Evolutionary conservation across 148 eudicot genomes (phyloP).

Genomic region (Camellia granthamiana): DNA sequence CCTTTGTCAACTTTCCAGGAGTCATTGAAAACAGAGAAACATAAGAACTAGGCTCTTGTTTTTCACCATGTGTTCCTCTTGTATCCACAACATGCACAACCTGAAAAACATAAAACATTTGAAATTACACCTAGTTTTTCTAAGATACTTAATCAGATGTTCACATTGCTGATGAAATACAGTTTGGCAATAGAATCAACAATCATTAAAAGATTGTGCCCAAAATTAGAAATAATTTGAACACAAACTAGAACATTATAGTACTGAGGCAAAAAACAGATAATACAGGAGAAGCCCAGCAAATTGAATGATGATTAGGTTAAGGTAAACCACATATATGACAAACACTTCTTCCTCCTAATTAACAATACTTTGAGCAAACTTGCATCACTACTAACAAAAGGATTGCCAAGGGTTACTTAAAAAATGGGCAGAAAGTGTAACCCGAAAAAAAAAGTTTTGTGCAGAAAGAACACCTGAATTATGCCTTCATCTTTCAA

Average conservation of each 20-base stretch:
- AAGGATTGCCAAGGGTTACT: neutral
- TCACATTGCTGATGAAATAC: neutral
- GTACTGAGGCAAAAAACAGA: neutral
- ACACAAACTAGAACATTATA: neutral
- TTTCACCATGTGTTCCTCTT: conserved; percentile 39
- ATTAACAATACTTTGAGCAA: neutral
- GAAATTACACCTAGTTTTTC: neutral
- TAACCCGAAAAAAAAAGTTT: too few species aligned
- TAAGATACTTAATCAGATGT: neutral
- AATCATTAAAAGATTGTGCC: neutral
- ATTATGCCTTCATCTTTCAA: neutral
- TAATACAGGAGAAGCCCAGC: neutral
- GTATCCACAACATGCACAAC: conserved; percentile 95
- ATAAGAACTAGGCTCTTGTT: conserved; percentile 48
- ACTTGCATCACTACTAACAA: neutral
- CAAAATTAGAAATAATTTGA: neutral
- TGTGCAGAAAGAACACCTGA: neutral
- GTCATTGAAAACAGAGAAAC: conserved; percentile 75
- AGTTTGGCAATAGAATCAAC: neutral
- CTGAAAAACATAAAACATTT: conserved; percentile 36
- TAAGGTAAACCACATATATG: neutral
- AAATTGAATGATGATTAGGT: neutral
- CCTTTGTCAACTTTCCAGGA: conserved; percentile 79
- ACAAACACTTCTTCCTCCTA: neutral
- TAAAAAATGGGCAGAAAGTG: neutral